A percentile compares a stretch with the other conserved stretches of the same genome.
Evolutionary conservation across 768 basidiomycete species (phyloP).

Genomic region (Boletus pseudo-olivaceus): DNA sequence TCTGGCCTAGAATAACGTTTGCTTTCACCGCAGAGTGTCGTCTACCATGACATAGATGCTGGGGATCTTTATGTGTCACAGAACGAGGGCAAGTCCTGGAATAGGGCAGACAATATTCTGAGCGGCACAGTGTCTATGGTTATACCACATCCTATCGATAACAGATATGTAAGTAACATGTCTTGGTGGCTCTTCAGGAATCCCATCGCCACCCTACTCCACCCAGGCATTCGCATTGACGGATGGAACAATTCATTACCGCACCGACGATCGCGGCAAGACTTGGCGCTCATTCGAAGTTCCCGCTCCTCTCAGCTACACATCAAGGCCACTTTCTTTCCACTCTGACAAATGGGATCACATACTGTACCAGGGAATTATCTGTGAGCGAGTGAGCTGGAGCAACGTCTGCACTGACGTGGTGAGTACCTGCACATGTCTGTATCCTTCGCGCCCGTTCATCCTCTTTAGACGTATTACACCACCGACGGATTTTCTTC

Average conservation of each 20-base stretch:
- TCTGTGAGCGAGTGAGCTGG: constrained; percentile 57
- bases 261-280: constrained; percentile 82
- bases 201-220: background rate
- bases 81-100: constrained; percentile 83
- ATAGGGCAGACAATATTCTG: constrained; percentile 45
- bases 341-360: constrained; percentile 79
- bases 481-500: constrained; percentile 81
- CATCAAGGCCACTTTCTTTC: constrained; percentile 74
- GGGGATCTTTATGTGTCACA: constrained; percentile 74
- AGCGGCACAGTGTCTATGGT: constrained; percentile 63
- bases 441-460: constrained; percentile 1
- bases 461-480: constrained; percentile 69
- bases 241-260: constrained; percentile 71
- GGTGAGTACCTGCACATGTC: constrained; percentile 35
- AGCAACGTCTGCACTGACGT: constrained; percentile 64
- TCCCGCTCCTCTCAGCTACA: constrained; percentile 44
- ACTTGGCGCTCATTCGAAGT: constrained; percentile 83
- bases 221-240: constrained; percentile 85
- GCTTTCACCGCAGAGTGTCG: constrained; percentile 44
- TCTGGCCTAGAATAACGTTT: background rate
- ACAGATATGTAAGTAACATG: constrained; percentile 52
- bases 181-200: background rate
- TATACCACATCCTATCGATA: constrained; percentile 85
- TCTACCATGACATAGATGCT: constrained; percentile 74
- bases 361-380: constrained; percentile 76